phyloP scores from a whole-genome alignment of 2,329 filamentous ascomycete genomes.

The Beauveria rudraprayagi region DNA sequence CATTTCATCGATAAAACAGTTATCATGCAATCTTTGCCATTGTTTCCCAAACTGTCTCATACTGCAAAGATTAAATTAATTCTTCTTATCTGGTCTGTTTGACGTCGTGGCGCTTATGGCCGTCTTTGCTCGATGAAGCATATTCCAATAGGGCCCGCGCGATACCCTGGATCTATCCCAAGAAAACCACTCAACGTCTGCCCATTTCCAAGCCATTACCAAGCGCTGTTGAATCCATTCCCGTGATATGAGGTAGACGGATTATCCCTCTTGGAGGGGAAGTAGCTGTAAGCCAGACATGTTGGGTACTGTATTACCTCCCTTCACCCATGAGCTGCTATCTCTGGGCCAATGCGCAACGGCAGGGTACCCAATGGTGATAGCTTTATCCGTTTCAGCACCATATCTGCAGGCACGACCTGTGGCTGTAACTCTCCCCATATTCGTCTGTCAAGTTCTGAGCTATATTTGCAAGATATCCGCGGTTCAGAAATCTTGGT shows the following conservation, averaged over 20 bases:
- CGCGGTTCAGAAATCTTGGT: not conserved
- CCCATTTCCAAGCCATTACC: not conserved
- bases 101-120: slow-evolving; percentile 2
- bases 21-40: not conserved
- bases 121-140: not conserved
- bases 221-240: not conserved
- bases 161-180: not conserved
- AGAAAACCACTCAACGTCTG: not conserved
- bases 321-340: not conserved
- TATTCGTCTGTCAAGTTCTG: slow-evolving; percentile 11
- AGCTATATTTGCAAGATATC: not conserved
- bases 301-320: not conserved
- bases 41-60: not conserved
- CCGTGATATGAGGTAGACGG: not conserved
- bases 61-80: not conserved
- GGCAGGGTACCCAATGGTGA: not conserved
- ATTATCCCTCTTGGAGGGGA: not conserved
- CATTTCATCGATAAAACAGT: no score
- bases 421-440: slow-evolving; percentile 20
- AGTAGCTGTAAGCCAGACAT: not conserved
- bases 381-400: not conserved
- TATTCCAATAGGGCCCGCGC: not conserved
- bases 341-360: not conserved
- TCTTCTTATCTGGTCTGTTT: not conserved
- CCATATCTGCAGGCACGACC: slow-evolving; percentile 13